Evolutionary conservation across 345 rosid genomes (phyloP).

Genomic region (Dovyalis caffra): DNA sequence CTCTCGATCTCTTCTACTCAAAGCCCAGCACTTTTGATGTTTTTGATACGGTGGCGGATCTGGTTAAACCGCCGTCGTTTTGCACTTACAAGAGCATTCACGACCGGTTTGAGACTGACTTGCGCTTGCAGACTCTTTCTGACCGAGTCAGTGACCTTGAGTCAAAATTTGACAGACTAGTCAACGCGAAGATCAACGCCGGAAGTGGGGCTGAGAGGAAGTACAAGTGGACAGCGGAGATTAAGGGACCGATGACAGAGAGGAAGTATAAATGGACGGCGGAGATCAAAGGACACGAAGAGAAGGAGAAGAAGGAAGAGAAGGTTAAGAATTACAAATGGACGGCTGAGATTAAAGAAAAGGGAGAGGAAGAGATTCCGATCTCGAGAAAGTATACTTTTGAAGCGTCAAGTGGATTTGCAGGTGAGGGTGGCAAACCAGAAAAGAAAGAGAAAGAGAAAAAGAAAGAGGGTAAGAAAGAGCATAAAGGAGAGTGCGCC

Average conservation of each 20-base stretch:
- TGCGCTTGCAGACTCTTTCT: conserved; percentile 45
- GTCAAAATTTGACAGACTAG: conserved; percentile 58
- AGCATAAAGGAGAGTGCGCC: conserved; percentile 43
- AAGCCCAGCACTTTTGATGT: conserved; percentile 36
- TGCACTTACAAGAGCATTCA: conserved; percentile 52
- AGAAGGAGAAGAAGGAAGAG: conserved; percentile 29
- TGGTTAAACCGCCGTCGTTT: conserved; percentile 46
- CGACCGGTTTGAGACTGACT: conserved; percentile 35
- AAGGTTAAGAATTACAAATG: conserved; percentile 53
- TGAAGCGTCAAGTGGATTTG: conserved; percentile 52
- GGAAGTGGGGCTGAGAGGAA: conserved; percentile 52
- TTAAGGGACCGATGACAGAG: conserved; percentile 55
- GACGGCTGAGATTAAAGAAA: conserved; percentile 74
- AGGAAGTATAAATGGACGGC: conserved; percentile 69
- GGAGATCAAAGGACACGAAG: conserved; percentile 50
- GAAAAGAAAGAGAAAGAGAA: conserved; percentile 39
- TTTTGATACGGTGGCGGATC: conserved; percentile 56
- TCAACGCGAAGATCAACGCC: conserved; percentile 23
- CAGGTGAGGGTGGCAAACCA: conserved; percentile 32
- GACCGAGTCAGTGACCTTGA: conserved; percentile 68
- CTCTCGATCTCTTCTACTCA: conserved; percentile 42
- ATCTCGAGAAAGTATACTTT: conserved; percentile 55
- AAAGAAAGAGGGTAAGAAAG: conserved; percentile 35
- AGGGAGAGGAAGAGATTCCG: conserved; percentile 46
- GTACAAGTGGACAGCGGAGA: conserved; percentile 77